Percentiles rank a stretch among this genome's conserved stretches.
Conservation (phyloP, 73 alveolate genomes). For the Paraurostyla sp. region DNA sequence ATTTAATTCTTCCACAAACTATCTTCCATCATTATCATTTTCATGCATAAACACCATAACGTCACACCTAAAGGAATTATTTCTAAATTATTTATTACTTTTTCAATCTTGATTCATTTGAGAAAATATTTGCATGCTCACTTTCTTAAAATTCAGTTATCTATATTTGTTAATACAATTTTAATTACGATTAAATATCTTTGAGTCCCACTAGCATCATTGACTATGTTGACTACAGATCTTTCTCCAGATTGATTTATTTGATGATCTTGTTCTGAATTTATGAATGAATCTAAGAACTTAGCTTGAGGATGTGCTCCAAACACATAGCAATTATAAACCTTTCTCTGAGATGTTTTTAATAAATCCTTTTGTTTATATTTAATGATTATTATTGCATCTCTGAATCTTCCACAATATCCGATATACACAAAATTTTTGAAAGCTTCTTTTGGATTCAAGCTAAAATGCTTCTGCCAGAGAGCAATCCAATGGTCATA, state of each 20-base stretch:
- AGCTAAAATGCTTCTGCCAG: slow-evolving; percentile 56
- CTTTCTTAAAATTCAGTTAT: slow-evolving; percentile 19
- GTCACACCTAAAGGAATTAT: slow-evolving; percentile 36
- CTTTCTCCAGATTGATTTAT: background rate
- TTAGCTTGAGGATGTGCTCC: slow-evolving; percentile 42
- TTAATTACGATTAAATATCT: slow-evolving; percentile 39
- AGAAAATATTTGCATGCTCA: background rate
- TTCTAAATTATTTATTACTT: background rate
- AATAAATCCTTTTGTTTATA: slow-evolving; percentile 35
- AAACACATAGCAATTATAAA: slow-evolving; percentile 54
- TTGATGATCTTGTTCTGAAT: background rate
- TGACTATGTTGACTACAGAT: slow-evolving; percentile 29
- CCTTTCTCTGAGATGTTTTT: background rate
- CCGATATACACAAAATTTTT: slow-evolving; percentile 59
- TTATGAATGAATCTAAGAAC: slow-evolving; percentile 11
- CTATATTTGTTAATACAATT: background rate
- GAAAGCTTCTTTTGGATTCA: slow-evolving; percentile 11
- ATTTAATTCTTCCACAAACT: background rate
- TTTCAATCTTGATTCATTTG: background rate
- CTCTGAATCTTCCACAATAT: background rate
- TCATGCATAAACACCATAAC: background rate
- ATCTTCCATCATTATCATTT: background rate
- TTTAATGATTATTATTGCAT: background rate
- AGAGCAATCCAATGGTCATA: slow-evolving; percentile 64
- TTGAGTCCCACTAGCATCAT: background rate